phyloP scores from a whole-genome alignment of 768 basidiomycete species.

The Glaciozyma antarctica region DNA sequence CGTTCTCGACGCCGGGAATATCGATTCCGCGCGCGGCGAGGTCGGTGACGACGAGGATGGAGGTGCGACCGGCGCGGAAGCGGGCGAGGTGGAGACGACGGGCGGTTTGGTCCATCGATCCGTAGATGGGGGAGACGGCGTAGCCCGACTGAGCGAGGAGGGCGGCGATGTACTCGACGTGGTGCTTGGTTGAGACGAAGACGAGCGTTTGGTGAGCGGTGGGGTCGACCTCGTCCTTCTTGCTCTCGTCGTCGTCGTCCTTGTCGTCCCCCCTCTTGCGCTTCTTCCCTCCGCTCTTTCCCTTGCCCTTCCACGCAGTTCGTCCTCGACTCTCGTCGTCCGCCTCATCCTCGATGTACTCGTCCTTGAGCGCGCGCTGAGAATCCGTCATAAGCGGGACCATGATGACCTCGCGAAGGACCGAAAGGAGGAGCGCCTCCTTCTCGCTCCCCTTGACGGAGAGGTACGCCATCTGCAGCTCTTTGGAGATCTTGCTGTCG shows the following conservation, averaged over 20 bases:
- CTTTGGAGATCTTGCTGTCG: slow-evolving; percentile 88
- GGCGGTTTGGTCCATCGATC: slow-evolving; percentile 83
- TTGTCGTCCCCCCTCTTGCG: slow-evolving; percentile 41
- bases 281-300: slow-evolving; percentile 40
- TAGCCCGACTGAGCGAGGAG: slow-evolving; percentile 74
- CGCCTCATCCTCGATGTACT: slow-evolving; percentile 30
- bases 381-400: slow-evolving; percentile 50
- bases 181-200: slow-evolving; percentile 94
- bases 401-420: slow-evolving; percentile 77
- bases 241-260: slow-evolving; percentile 7
- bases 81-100: slow-evolving; percentile 81
- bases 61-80: slow-evolving; percentile 70
- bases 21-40: slow-evolving; percentile 97
- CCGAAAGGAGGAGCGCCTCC: slow-evolving; percentile 73
- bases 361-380: slow-evolving; percentile 20
- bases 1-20: slow-evolving; percentile 90
- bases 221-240: slow-evolving; percentile 37
- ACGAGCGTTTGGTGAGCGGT: slow-evolving; percentile 85
- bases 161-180: slow-evolving; percentile 83
- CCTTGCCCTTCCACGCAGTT: slow-evolving; percentile 34
- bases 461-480: slow-evolving; percentile 90
- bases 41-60: slow-evolving; percentile 88
- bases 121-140: slow-evolving; percentile 86
- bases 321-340: slow-evolving; percentile 37
- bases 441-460: slow-evolving; percentile 86